Evolutionary conservation across 352 stramenopile genomes (phyloP), one percentile per base, ranked within the genome.

Genomic region (Globisporangium carolinianum): DNA sequence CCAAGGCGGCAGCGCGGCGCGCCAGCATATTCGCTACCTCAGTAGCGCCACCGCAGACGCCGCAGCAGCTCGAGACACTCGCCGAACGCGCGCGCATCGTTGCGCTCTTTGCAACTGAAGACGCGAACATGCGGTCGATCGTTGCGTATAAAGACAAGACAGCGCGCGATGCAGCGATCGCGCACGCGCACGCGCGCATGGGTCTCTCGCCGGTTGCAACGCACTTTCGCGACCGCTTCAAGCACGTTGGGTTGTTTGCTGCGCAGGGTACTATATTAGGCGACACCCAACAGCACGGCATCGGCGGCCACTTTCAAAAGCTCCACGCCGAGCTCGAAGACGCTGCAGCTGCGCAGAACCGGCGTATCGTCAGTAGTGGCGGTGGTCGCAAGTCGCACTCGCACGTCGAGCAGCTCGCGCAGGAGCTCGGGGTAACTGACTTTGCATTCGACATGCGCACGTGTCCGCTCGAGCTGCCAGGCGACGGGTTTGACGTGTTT

Each of bases 121-220:
- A 89, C 52, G 57, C 69, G 38, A 66, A 74, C 10, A 73, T 91
- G 59, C 48, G 83, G 24, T 68, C 72, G 8, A 65, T 89, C 12
- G 87, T 91, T 66, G 73, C 73, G 62, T 87, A 67, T 61, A 82
- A 87, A 46, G 75, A 91, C 64, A 84, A 76, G 35, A 69, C 73
- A 4, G 70, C 45, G 5, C 55, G 71, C 38, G 62, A 66, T 0
- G 68, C 68, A 36, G 12, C 71, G 17, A 67, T 60, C 12, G 66
- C 72, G 5, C 62, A 82, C n/a, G 67, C 70, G 9, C 72, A 87
- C 55, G 68, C 65, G 1, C 64, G 62, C 24, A 56, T 73, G 15
- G 65, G 60, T 6, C 55, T 91, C n/a, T 87, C 73, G 3, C 73
- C 73, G 4, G 60, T 73, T 1, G 74, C 74, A 0, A 65, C 71